Evolutionary conservation across 768 basidiomycete genomes (phyloP).

Genomic region (Terana coerulea): DNA sequence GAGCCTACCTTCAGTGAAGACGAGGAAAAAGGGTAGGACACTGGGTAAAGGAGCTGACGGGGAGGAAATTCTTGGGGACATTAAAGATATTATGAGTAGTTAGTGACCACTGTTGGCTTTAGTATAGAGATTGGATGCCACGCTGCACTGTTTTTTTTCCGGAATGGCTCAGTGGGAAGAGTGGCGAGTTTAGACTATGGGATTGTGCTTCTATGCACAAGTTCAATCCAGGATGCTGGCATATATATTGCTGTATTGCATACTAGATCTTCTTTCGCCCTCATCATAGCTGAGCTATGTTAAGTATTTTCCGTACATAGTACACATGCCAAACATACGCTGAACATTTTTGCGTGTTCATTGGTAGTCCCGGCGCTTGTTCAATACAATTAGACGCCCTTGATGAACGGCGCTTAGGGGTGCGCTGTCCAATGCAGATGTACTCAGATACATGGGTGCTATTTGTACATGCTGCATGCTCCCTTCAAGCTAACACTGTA

Average conservation of each 20-base stretch:
- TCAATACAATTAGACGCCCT: too few relatives aligned
- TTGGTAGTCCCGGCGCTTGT: too few relatives aligned
- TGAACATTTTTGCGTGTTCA: too few relatives aligned
- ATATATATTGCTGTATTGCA: neutral
- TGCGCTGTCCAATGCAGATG: too few relatives aligned
- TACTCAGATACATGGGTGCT: too few relatives aligned
- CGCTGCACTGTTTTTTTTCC: neutral
- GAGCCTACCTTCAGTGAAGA: neutral
- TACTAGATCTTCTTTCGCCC: too few relatives aligned
- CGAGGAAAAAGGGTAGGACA: slow-evolving; percentile 18
- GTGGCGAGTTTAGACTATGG: neutral
- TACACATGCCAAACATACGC: too few relatives aligned
- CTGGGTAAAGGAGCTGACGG: slow-evolving; percentile 18
- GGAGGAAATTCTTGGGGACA: slow-evolving; percentile 27
- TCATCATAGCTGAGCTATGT: too few relatives aligned
- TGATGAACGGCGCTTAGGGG: too few relatives aligned
- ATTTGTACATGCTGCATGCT: too few relatives aligned
- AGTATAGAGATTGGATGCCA: neutral
- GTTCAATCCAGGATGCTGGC: neutral
- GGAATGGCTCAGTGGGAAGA: neutral
- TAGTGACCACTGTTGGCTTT: neutral
- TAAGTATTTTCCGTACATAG: too few relatives aligned
- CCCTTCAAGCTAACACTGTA: too few relatives aligned
- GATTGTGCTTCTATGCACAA: neutral
- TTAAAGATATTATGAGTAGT: slow-evolving; percentile 21